Conservation (phyloP, 2,329 filamentous ascomycete species). For the Raffaelea deltoideospora region DNA sequence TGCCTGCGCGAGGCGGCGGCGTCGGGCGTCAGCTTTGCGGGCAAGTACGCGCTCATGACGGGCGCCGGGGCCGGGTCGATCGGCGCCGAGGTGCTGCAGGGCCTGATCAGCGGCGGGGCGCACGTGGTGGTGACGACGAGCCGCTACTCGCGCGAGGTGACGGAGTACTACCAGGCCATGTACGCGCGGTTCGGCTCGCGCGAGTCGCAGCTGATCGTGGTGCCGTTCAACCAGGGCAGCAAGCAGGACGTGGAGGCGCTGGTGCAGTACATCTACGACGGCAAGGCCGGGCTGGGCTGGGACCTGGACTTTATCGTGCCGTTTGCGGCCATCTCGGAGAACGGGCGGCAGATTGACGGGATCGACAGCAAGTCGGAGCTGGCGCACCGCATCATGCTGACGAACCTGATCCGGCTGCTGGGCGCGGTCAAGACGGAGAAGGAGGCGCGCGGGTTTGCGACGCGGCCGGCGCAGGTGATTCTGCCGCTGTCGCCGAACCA, state of each 20-base stretch:
- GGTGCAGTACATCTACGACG: constrained; percentile 89
- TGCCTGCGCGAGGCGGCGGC: constrained; percentile 80
- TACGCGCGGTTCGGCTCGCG: constrained; percentile 87
- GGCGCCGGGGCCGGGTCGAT: constrained; percentile 96
- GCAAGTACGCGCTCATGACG: constrained; percentile 96
- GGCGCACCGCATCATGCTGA: constrained; percentile 97
- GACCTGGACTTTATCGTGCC: constrained; percentile 92
- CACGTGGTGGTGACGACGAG: constrained; percentile 95
- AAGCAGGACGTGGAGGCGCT: constrained; percentile 94
- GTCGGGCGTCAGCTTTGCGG: constrained; percentile 77
- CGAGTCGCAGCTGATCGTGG: constrained; percentile 91
- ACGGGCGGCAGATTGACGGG: constrained; percentile 89
- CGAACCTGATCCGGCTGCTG: constrained; percentile 83
- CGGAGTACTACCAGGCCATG: constrained; percentile 98
- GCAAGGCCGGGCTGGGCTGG: constrained; percentile 94
- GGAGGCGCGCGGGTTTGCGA: constrained; percentile 74
- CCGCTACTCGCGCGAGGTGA: constrained; percentile 91
- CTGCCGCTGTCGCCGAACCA: constrained; percentile 94
- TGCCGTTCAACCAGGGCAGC: constrained; percentile 97
- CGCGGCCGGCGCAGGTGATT: constrained; percentile 89
- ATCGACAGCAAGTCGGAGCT: constrained; percentile 97
- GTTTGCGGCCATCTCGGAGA: constrained; percentile 95
- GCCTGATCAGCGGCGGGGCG: constrained; percentile 88
- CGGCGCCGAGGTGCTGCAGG: constrained; percentile 89
- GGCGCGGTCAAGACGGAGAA: constrained; percentile 88